Conservation (phyloP, 768 basidiomycete genomes). For the Leucogyrophana mollusca region DNA sequence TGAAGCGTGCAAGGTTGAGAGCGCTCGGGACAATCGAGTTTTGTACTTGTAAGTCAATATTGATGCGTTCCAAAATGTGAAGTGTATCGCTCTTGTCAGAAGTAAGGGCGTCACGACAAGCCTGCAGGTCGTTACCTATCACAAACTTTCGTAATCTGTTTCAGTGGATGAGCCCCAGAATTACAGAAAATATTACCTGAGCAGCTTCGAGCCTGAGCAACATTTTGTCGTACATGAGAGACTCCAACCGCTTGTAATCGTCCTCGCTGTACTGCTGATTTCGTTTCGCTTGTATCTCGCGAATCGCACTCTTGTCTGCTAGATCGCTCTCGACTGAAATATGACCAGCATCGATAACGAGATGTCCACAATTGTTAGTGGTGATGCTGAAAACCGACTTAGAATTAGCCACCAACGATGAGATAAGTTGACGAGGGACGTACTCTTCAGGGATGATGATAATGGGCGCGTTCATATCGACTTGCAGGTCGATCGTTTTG, state of each 20-base stretch:
- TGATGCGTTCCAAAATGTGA: constrained; percentile 91
- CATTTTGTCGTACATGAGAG: constrained; percentile 94
- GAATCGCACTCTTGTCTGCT: constrained; percentile 77
- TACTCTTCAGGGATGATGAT: constrained; percentile 97
- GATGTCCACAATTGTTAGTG: constrained; percentile 73
- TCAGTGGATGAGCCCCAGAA: neutral
- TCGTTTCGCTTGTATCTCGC: constrained; percentile 78
- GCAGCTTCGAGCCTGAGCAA: constrained; percentile 81
- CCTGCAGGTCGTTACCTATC: constrained; percentile 78
- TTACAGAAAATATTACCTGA: constrained; percentile 55
- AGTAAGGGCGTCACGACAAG: constrained; percentile 78
- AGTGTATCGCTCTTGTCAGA: constrained; percentile 56
- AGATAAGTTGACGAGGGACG: constrained; percentile 2
- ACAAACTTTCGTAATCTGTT: constrained; percentile 66
- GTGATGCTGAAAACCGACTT: constrained; percentile 57
- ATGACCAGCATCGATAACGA: constrained; percentile 95
- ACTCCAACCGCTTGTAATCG: constrained; percentile 83
- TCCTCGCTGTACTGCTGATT: constrained; percentile 83
- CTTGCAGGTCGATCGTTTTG: constrained; percentile 94
- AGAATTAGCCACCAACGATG: constrained; percentile 1
- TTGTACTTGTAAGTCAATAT: constrained; percentile 84
- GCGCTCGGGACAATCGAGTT: constrained; percentile 90
- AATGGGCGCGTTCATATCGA: constrained; percentile 95
- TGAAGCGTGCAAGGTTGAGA: constrained; percentile 82
- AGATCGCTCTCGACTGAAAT: constrained; percentile 91